phyloP scores from a whole-genome alignment of 345 rosid species.

The Euphorbia peplus region DNA sequence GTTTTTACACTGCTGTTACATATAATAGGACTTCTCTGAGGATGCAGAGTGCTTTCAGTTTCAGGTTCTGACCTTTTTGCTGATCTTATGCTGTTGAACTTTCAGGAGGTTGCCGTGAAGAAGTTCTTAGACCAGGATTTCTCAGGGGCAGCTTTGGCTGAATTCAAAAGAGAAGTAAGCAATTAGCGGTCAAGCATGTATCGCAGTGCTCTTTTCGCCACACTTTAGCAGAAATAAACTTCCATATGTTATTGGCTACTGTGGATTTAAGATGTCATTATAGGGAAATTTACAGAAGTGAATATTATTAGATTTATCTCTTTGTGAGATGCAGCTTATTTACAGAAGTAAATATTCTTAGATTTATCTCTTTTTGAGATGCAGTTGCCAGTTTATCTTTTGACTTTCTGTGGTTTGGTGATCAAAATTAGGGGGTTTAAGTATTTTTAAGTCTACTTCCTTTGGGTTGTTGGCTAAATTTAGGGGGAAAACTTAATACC shows the following conservation, averaged over 20 bases:
- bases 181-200: slow-evolving; percentile 18
- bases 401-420: background rate
- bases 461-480: background rate
- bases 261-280: background rate
- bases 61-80: slow-evolving; percentile 13
- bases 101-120: slow-evolving; percentile 99
- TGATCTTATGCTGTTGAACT: slow-evolving; percentile 32
- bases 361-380: background rate
- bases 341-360: background rate
- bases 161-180: slow-evolving; percentile 98
- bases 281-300: background rate
- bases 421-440: background rate
- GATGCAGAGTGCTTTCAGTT: background rate
- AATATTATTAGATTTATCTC: background rate
- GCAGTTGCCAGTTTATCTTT: background rate
- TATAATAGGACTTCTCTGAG: background rate
- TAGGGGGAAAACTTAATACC: background rate
- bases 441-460: too few species aligned
- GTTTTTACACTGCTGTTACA: background rate
- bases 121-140: slow-evolving; percentile 99
- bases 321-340: background rate
- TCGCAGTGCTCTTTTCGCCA: slow-evolving; percentile 1
- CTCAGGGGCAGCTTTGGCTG: slow-evolving; percentile 95
- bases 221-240: background rate
- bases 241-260: background rate